A percentile compares a stretch with the other conserved stretches of the same genome.
phyloP scores from a whole-genome alignment of 2,329 filamentous ascomycete species.

The Chaetomium strumarium region DNA sequence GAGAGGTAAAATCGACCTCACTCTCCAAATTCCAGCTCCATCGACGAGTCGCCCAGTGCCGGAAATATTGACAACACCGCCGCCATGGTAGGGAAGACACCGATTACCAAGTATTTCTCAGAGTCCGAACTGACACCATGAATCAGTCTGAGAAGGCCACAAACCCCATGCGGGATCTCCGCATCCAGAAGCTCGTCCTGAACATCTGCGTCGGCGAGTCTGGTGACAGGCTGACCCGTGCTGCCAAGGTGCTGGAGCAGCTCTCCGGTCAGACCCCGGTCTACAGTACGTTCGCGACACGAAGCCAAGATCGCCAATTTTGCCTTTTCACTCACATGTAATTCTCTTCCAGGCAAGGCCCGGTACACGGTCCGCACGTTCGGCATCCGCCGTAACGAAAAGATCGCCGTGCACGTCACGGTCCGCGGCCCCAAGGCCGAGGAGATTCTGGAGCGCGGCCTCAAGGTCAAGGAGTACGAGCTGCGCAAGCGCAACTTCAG shows the following conservation, averaged over 20 bases:
- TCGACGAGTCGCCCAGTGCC: conserved; percentile 21
- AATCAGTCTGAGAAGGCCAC: conserved; percentile 63
- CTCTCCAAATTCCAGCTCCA: conserved; percentile 16
- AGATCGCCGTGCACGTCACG: conserved; percentile 99
- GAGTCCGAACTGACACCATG: conserved; percentile 37
- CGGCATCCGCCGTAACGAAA: conserved; percentile 99
- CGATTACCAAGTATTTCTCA: neutral
- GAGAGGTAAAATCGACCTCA: conserved; percentile 21
- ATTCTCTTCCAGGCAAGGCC: conserved; percentile 71
- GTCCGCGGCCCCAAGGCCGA: conserved; percentile 96
- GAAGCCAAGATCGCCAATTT: neutral
- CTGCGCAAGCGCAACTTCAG: conserved; percentile 99
- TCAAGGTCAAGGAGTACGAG: conserved; percentile 99
- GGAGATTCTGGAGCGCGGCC: conserved; percentile 99
- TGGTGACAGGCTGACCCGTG: conserved; percentile 99
- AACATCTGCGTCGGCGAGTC: conserved; percentile 99
- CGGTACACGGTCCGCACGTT: conserved; percentile 99
- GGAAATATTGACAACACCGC: conserved; percentile 24
- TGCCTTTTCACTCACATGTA: neutral
- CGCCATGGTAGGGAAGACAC: conserved; percentile 35
- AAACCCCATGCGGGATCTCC: conserved; percentile 99
- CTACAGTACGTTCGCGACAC: conserved; percentile 67
- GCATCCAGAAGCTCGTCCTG: conserved; percentile 98
- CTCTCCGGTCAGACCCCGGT: conserved; percentile 98
- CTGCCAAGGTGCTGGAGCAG: conserved; percentile 99